Percentiles rank a stretch among this genome's conserved stretches.
Conservation (phyloP, 305 asterid genomes). For the Lippia alba region DNA sequence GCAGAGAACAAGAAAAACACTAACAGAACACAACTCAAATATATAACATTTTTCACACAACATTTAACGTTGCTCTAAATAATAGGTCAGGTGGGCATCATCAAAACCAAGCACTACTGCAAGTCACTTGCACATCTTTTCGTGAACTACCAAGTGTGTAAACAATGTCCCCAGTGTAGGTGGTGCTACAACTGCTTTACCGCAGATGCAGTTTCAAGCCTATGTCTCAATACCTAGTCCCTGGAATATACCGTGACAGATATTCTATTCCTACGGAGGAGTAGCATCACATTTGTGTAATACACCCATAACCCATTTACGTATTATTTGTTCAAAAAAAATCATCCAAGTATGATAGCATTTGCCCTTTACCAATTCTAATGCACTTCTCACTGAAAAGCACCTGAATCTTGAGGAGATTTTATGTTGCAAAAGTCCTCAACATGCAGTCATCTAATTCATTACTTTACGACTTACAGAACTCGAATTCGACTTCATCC, state of each 20-base stretch:
- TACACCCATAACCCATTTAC: neutral
- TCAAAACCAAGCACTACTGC: conserved; percentile 19
- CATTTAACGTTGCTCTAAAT: neutral
- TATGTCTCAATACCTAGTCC: no score
- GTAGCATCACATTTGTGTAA: no score
- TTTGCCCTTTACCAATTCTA: neutral
- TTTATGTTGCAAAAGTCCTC: no score
- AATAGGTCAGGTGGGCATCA: conserved; percentile 4
- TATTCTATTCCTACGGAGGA: no score
- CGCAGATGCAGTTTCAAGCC: no score
- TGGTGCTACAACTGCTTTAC: neutral
- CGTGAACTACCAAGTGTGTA: conserved; percentile 8
- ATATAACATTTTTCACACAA: conserved; percentile 11
- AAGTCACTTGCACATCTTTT: conserved; percentile 9
- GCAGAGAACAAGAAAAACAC: conserved; percentile 7
- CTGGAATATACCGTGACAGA: no score
- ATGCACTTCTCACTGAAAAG: no score
- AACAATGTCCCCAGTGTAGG: neutral
- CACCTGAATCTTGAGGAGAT: no score
- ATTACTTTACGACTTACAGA: neutral
- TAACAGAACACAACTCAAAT: conserved; percentile 15
- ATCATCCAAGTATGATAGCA: no score
- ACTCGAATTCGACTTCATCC: neutral
- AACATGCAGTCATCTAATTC: no score
- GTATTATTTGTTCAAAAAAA: neutral